Base-by-base conservation (phyloP, 192 early-diverging fungal species). In the Backusella luteola region DNA sequence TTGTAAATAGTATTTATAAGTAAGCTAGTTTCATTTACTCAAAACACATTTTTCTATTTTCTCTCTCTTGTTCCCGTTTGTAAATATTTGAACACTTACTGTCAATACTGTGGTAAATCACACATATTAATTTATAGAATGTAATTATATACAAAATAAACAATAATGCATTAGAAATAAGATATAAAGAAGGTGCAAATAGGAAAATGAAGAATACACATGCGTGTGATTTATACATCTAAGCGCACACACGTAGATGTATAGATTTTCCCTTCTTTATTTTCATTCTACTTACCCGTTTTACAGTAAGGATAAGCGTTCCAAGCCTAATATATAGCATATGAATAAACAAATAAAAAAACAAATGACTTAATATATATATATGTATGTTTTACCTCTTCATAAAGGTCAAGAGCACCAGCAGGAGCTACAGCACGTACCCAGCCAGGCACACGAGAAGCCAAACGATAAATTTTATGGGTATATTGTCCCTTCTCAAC, bases 401-500 rank as follows among this genome's bases (percentile, higher is more conserved):
- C 93, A 79, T 92, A 89, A 41, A 93, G 83, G 39, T 90, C 86
- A 73, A 93, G 85, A 5, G 92, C 81, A 8, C 88, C 89, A 68
- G 85, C 85, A 35, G 93, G 92, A 39, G 87, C 85, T 35, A 94
- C 15, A 17, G 83, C 80, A 71, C 89, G 84, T 34, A 94, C 85
- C 77, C 86, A 81, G 1, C 85, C 56, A 0, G 93, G 93, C 0
- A 92, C 81, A 83, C 70, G 71, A 41, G 74, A 71, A 11, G 66
- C 85, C 44, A 90, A 81, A 66, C 85, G 87, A 81, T 88, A 89
- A 78, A 94, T 90, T 85, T 94, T 94, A 84, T 90, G 87, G 35
- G 93, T 94, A 80, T 90, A 94, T 81, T 94, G 93, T 71, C 93
- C 93, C 81, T 92, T 92, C 70, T 83, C 77, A 63, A 89, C 88